Evolutionary conservation across 805 yeast species (phyloP), one percentile per base, ranked within the genome.

Genomic region (Debaryomyces hansenii): DNA sequence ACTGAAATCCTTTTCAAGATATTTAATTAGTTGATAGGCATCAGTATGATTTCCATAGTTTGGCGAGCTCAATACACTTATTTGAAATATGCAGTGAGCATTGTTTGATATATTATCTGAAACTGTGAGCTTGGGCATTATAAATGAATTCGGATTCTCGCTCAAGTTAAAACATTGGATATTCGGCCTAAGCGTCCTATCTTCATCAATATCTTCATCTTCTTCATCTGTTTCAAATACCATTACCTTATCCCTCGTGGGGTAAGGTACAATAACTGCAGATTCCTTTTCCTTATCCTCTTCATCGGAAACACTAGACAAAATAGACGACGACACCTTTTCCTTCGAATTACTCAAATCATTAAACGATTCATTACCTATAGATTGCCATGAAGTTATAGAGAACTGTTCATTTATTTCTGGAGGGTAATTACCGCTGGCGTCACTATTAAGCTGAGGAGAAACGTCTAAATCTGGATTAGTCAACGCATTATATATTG

Each of bases 211-310:
- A 36, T 47, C 57, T n/a, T 49, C 59, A 31, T 64, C 72, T 45
- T 70, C 75, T 46, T 70, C 75, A 37, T 70, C 75, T 0, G 75
- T 69, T 41, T 72, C 76, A 49, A 70, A 70, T 5, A 70, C 69
- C 70, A 69, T 64, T 5, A 64, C 68, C n/a, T 54, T 50, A 14
- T 58, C 45, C 14, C 51, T 47, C 21, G 49, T 54, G 16, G 56
- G 46, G 3, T 60, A 51, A 2, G 57, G 59, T n/a, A 60, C 53
- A n/a, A 60, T 40, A 5, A 57, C 62, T 41, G 58, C 48, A 27
- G 62, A 53, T 28, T 55, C 61, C 11, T 49, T 18, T 5, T 24
- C 27, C 7, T 44, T 38, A 24, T 58, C 60, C 24, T 62, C 60
- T 18, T 61, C 70, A 20, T 63, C 67, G 3, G 68, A 51, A 11